phyloP scores from a whole-genome alignment of 2,329 filamentous ascomycete genomes.

The Nothopassalora personata region DNA sequence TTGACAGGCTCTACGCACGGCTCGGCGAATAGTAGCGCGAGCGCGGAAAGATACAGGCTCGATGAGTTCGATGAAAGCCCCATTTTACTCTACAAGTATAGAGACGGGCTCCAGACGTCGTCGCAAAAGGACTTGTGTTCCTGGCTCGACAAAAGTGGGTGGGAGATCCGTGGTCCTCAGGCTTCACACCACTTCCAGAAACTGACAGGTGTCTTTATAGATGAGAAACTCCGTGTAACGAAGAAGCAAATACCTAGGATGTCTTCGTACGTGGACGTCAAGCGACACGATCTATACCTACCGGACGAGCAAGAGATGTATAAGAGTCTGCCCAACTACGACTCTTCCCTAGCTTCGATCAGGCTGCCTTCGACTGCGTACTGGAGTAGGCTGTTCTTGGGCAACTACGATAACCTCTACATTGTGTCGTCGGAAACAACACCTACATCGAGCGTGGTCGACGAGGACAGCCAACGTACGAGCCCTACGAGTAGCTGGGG shows the following conservation, averaged over 20 bases:
- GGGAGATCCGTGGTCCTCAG: background rate
- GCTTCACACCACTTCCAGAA: background rate
- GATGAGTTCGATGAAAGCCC: slow-evolving; percentile 40
- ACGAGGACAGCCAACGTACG: slow-evolving; percentile 26
- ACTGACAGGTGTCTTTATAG: slow-evolving; percentile 22
- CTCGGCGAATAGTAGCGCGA: slow-evolving; percentile 35
- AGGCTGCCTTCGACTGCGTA: slow-evolving; percentile 42
- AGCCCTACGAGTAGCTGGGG: slow-evolving; percentile 29
- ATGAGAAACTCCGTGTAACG: slow-evolving; percentile 43
- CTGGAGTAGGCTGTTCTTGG: slow-evolving; percentile 43
- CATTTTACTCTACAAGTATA: slow-evolving; percentile 45
- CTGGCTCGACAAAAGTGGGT: slow-evolving; percentile 33
- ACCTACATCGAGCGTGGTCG: slow-evolving; percentile 29
- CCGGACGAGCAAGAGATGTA: slow-evolving; percentile 34
- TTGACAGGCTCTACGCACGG: slow-evolving; percentile 40
- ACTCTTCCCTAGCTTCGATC: slow-evolving; percentile 44
- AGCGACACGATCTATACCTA: slow-evolving; percentile 43
- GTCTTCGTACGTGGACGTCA: slow-evolving; percentile 43
- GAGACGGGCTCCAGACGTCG: slow-evolving; percentile 39
- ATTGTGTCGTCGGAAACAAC: slow-evolving; percentile 43
- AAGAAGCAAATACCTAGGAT: slow-evolving; percentile 43
- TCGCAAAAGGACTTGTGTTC: slow-evolving; percentile 43
- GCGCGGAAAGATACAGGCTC: slow-evolving; percentile 38
- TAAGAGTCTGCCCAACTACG: slow-evolving; percentile 37
- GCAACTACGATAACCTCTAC: slow-evolving; percentile 45